Evolutionary conservation across 2,329 filamentous ascomycete genomes (phyloP), one percentile per base, ranked within the genome.

Genomic region (Colletotrichum cuscutae): DNA sequence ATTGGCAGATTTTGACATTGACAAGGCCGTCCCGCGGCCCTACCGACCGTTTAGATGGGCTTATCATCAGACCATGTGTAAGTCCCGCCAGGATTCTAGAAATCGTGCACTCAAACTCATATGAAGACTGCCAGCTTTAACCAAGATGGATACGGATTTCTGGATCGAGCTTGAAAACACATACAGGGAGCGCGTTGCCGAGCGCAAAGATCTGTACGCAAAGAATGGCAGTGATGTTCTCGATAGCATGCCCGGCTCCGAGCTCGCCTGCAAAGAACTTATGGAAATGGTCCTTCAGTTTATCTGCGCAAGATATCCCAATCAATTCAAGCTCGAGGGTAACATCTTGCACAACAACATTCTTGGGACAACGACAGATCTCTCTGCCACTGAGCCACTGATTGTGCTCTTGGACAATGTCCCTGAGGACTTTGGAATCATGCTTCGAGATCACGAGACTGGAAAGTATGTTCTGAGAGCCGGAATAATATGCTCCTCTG

Each of bases 31-130:
- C 11, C 89, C 94, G 1, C 87, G 95, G 70, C 94, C 94, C 0
- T 97, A 95, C 79, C 87, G 95, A 53, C 95, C 95, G 0, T 93
- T 97, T 56, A 83, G 95, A 77, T 97, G 95, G 95, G 85, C 88
- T 0, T 97, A 97, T 79, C 94, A 97, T 79, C 95, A 97, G 79
- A 97, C 94, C 0, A 97, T 97, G 95, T 94, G 94, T 96, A 88
- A 77, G 92, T 86, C 58, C 49, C 19, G 32, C 32, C 4, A 2
- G 1, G n/a, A 15, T 26, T 32, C n/a, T 12, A n/a, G 19, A 8
- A 15, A 3, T 1, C 8, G n/a, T 4, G 6, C 8, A 22, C 24
- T 4, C 1, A 1, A 42, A 26, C 60, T 72, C 15, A 72, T 70
- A 69, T 78, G 61, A 76, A 22, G 8, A 60, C 24, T 0, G 12